These are phyloP conservation scores for Epichloe amarillans DNA, from an alignment of 2,329 filamentous ascomycete species.

Conservation along the genomic window DNA sequence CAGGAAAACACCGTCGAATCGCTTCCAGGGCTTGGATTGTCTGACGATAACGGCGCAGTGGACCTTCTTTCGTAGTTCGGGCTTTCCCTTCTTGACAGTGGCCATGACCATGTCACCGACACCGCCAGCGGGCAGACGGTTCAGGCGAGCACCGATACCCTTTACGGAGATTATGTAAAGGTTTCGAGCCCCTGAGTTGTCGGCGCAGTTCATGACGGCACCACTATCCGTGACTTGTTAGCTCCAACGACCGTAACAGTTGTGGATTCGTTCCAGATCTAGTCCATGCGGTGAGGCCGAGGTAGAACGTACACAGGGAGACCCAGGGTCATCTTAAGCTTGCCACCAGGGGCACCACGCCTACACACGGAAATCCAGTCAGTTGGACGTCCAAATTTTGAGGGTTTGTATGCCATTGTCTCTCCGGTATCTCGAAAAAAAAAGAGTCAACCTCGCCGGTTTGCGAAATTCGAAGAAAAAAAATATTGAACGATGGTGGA, in stretches of 20 bases:
- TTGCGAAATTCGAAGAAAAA: not conserved
- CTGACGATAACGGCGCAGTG: slow-evolving; percentile 98
- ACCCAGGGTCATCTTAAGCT: slow-evolving; percentile 99
- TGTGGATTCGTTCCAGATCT: slow-evolving; percentile 1
- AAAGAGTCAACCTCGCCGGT: slow-evolving; percentile 1
- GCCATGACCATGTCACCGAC: slow-evolving; percentile 99
- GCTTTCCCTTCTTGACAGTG: slow-evolving; percentile 99
- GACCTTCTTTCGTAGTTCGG: slow-evolving; percentile 99
- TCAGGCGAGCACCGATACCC: slow-evolving; percentile 93
- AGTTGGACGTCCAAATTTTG: not conserved
- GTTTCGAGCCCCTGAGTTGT: slow-evolving; percentile 98
- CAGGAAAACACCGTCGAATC: slow-evolving; percentile 94
- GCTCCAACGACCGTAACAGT: not conserved
- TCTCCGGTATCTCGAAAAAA: not conserved
- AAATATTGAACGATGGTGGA: not conserved
- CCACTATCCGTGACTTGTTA: slow-evolving; percentile 44
- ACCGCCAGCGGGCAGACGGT: slow-evolving; percentile 92
- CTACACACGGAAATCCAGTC: slow-evolving; percentile 21
- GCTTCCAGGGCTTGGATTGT: slow-evolving; percentile 99
- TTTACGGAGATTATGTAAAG: slow-evolving; percentile 99
- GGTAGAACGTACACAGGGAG: slow-evolving; percentile 76
- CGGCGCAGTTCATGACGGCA: slow-evolving; percentile 99
- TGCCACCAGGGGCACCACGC: slow-evolving; percentile 94
- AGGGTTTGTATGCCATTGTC: not conserved
- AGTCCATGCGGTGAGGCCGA: slow-evolving; percentile 1